Percentiles rank a stretch among this genome's conserved stretches.
These are phyloP conservation scores for Groenewaldozyma auringiensis DNA, from an alignment of 1,139 yeast species.

Conservation along the genomic window DNA sequence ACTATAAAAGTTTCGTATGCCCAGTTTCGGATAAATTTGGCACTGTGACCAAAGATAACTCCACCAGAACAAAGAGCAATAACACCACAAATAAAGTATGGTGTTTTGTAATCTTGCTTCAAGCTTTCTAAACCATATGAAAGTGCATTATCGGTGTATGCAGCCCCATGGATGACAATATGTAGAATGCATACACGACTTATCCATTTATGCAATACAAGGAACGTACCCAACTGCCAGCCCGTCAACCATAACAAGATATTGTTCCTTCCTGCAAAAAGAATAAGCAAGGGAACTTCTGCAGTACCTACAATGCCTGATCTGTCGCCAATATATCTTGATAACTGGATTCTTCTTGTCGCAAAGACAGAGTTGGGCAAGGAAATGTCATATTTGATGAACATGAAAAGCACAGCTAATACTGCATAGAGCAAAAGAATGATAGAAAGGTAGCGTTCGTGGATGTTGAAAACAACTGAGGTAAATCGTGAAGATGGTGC, in stretches of 20 bases:
- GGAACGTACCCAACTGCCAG: slow-evolving; percentile 53
- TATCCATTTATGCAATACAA: slow-evolving; percentile 54
- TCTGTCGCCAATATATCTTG: slow-evolving; percentile 5
- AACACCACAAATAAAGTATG: slow-evolving; percentile 15
- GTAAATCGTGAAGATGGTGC: slow-evolving; percentile 43
- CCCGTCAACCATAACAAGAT: slow-evolving; percentile 50
- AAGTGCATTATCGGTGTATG: background rate
- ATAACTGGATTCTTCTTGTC: slow-evolving; percentile 28
- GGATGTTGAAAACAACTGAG: slow-evolving; percentile 45
- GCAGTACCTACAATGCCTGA: slow-evolving; percentile 7
- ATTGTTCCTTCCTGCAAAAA: slow-evolving; percentile 60
- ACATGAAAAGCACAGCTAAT: slow-evolving; percentile 35
- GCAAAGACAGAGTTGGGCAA: slow-evolving; percentile 33
- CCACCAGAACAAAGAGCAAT: slow-evolving; percentile 13
- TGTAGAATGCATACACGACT: slow-evolving; percentile 45
- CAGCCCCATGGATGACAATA: slow-evolving; percentile 27
- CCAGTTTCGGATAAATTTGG: slow-evolving; percentile 13
- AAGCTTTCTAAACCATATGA: slow-evolving; percentile 2
- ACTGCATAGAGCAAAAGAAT: slow-evolving; percentile 40
- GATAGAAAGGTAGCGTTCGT: slow-evolving; percentile 52
- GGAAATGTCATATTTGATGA: slow-evolving; percentile 36
- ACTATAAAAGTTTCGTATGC: slow-evolving; percentile 31
- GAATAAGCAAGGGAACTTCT: slow-evolving; percentile 27
- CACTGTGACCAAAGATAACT: slow-evolving; percentile 15
- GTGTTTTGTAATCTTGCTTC: background rate